phyloP scores from a whole-genome alignment of 768 basidiomycete species.

The Macrolepiota fuliginosa region DNA sequence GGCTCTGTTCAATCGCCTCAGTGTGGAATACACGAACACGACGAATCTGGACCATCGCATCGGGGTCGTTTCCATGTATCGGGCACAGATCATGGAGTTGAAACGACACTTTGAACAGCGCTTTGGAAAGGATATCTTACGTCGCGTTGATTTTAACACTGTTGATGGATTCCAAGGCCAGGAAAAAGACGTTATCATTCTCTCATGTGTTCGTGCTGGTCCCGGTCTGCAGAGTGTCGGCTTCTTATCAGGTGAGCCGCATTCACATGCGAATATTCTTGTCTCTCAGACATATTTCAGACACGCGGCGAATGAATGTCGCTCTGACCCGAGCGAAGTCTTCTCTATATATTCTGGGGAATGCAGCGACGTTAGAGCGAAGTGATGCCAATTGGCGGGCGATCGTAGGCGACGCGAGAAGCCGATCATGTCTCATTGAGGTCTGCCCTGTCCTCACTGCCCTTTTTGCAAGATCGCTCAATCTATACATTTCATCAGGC shows the following conservation, averaged over 20 bases:
- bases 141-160: conserved; percentile 88
- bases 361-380: conserved; percentile 84
- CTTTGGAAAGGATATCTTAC: conserved; percentile 70
- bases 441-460: conserved; percentile 38
- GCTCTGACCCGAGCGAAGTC: conserved; percentile 95
- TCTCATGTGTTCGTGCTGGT: conserved; percentile 95
- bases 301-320: conserved; percentile 95
- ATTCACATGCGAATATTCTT: not conserved
- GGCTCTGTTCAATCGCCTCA: conserved; percentile 70
- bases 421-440: conserved; percentile 58
- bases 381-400: conserved; percentile 78
- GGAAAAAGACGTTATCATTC: conserved; percentile 97
- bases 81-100: conserved; percentile 81
- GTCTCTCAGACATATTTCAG: conserved; percentile 28
- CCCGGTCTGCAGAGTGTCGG: conserved; percentile 81
- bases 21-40: conserved; percentile 54
- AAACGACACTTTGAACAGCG: conserved; percentile 62
- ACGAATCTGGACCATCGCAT: conserved; percentile 42
- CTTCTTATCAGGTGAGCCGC: conserved; percentile 71
- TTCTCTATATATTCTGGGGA: conserved; percentile 90
- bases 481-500: conserved; percentile 17
- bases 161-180: conserved; percentile 99
- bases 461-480: conserved; percentile 16
- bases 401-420: conserved; percentile 75
- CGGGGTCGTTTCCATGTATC: conserved; percentile 90